Percentiles rank a stretch among this genome's conserved stretches.
Conservation (phyloP, 805 yeast species). For the Huiozyma sinensis region DNA sequence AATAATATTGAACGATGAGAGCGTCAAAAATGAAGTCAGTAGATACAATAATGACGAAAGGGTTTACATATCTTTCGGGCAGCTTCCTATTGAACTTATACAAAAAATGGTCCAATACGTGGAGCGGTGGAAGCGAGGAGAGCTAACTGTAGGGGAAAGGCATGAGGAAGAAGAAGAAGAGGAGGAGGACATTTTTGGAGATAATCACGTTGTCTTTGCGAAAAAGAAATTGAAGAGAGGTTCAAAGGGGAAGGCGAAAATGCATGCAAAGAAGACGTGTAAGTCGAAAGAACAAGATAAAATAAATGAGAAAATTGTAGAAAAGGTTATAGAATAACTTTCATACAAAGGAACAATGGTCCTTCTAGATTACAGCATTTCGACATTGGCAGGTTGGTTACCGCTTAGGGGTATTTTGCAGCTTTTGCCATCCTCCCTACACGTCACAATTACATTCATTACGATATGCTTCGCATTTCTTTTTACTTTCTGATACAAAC, state of each 20-base stretch:
- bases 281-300: not conserved
- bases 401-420: no score
- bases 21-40: slow-evolving; percentile 14
- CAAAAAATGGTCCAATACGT: slow-evolving; percentile 1
- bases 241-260: no score
- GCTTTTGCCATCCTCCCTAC: no score
- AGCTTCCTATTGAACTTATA: slow-evolving; percentile 19
- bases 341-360: no score
- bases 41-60: slow-evolving; percentile 14
- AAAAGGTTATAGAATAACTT: no score
- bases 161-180: not conserved
- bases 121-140: not conserved
- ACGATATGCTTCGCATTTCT: no score
- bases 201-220: not conserved
- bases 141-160: not conserved
- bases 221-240: no score
- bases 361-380: no score
- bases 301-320: not conserved
- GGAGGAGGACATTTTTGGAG: slow-evolving; percentile 1
- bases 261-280: not conserved
- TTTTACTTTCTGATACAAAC: no score
- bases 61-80: slow-evolving; percentile 16
- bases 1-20: slow-evolving; percentile 17
- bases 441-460: no score
- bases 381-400: no score